Evolutionary conservation across 2,329 filamentous ascomycete genomes (phyloP).

Genomic region (Ceratocystis albifundus): DNA sequence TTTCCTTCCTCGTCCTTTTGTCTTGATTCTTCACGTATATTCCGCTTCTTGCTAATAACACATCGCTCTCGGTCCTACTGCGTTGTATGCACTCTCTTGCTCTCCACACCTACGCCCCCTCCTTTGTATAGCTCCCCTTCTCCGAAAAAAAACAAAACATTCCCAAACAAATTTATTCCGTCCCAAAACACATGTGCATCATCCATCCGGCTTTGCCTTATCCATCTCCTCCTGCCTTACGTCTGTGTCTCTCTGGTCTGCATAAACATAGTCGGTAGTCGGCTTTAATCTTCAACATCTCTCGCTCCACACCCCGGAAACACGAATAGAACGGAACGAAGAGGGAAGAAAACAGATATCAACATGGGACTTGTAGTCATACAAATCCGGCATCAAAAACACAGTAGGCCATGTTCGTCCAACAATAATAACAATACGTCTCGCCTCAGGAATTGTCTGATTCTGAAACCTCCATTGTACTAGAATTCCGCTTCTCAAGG

Average conservation of each 20-base stretch:
- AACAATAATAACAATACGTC: background rate
- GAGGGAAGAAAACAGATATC: no score
- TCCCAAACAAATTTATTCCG: background rate
- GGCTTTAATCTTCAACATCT: background rate
- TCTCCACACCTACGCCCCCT: background rate
- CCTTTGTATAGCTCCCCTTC: background rate
- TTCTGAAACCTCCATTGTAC: background rate
- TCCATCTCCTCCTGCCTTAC: no score
- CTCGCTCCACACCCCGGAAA: no score
- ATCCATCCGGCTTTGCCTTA: background rate
- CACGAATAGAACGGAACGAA: no score
- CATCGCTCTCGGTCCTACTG: background rate
- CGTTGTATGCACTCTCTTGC: background rate
- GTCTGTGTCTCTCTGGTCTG: background rate
- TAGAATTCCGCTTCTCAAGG: background rate
- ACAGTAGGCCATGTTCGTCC: background rate
- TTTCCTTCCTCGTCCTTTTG: background rate
- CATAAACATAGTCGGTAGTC: background rate
- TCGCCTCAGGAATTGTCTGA: background rate
- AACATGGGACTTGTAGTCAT: background rate
- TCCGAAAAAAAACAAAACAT: background rate
- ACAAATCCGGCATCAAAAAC: background rate
- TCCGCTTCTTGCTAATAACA: background rate
- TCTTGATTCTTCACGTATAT: background rate
- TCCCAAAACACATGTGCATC: background rate